Evolutionary conservation across 345 rosid species (phyloP).

Genomic region (Abelmoschus esculentus): DNA sequence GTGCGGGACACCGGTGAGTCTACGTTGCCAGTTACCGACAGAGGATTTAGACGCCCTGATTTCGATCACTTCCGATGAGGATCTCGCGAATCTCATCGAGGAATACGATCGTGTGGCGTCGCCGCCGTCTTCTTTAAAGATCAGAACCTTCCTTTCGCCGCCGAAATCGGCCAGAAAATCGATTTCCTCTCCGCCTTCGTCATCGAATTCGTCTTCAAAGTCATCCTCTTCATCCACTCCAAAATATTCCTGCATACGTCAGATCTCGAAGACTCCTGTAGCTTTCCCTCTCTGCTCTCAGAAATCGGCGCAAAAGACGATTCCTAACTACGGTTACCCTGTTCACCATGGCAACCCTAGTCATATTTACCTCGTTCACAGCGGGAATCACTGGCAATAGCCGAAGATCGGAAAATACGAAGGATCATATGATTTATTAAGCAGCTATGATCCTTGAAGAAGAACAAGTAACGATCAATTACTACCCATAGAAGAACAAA

Average conservation of each 20-base stretch:
- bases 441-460: not conserved
- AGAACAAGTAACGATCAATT: not conserved
- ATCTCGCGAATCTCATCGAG: constrained; percentile 74
- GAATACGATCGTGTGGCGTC: constrained; percentile 61
- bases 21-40: constrained; percentile 80
- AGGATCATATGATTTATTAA: not conserved
- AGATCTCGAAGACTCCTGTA: constrained; percentile 2
- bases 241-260: constrained; percentile 25
- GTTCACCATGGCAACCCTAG: constrained; percentile 42
- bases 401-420: not conserved
- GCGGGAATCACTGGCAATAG: constrained; percentile 66
- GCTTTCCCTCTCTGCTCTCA: constrained; percentile 14
- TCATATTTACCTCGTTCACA: constrained; percentile 44
- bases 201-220: constrained; percentile 40
- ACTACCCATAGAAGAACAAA: not conserved
- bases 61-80: constrained; percentile 76
- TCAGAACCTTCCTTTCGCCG: constrained; percentile 66
- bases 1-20: constrained; percentile 41
- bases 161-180: constrained; percentile 35
- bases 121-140: constrained; percentile 46
- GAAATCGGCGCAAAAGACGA: constrained; percentile 31
- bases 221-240: constrained; percentile 36
- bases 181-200: constrained; percentile 21
- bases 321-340: constrained; percentile 21
- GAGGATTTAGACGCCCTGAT: constrained; percentile 89